phyloP scores from a whole-genome alignment of 805 yeast genomes.

The Vanderwaltozyma polyspora region DNA sequence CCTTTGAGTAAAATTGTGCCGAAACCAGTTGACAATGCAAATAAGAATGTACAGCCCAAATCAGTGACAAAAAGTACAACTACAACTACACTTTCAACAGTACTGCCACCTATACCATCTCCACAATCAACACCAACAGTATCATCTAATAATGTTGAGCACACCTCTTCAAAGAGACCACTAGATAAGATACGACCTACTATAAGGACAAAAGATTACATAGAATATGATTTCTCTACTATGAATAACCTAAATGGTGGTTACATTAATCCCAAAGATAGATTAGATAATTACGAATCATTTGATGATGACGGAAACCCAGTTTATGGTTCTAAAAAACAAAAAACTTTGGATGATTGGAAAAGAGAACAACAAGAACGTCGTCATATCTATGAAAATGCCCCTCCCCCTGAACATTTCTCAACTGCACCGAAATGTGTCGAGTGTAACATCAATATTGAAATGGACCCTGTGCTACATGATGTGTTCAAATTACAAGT shows the following conservation, averaged over 20 bases:
- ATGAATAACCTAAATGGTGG: conserved; percentile 88
- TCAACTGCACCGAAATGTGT: conserved; percentile 68
- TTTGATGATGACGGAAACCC: conserved; percentile 27
- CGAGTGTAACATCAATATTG: conserved; percentile 67
- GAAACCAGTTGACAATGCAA: background rate
- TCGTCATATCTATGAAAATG: conserved; percentile 41
- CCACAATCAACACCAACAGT: background rate
- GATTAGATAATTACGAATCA: conserved; percentile 4
- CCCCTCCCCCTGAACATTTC: conserved; percentile 64
- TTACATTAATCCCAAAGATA: conserved; percentile 35
- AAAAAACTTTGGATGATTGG: conserved; percentile 43
- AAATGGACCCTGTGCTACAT: conserved; percentile 61
- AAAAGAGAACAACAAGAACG: conserved; percentile 45
- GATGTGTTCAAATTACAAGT: conserved; percentile 65
- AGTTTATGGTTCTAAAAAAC: conserved; percentile 14
- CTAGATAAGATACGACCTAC: conserved; percentile 31
- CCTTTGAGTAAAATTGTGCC: conserved; percentile 1
- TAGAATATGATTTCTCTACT: conserved; percentile 81
- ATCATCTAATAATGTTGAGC: background rate
- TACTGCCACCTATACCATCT: background rate
- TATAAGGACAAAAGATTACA: conserved; percentile 53
- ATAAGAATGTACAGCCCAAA: background rate
- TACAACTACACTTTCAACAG: background rate
- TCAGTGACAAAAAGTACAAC: background rate
- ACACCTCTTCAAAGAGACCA: conserved; percentile 9